Evolutionary conservation across 2,329 filamentous ascomycete genomes (phyloP).

Genomic region (Pseudocercospora crystallina): DNA sequence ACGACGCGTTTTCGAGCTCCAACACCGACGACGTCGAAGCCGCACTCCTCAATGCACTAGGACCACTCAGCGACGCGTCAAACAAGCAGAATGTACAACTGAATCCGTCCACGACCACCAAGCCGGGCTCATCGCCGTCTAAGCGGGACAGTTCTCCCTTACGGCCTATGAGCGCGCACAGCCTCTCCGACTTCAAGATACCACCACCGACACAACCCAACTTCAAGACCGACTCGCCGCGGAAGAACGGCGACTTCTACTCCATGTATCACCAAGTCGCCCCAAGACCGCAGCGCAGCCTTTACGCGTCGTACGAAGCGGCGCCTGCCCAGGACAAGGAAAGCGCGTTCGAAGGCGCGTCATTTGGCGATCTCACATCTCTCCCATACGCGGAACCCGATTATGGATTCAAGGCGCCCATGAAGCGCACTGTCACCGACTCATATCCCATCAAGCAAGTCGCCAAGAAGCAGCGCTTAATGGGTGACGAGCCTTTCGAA

Average conservation of each 20-base stretch:
- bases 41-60: constrained; percentile 50
- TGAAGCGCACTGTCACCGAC: constrained; percentile 68
- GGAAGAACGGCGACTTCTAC: constrained; percentile 56
- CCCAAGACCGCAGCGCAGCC: constrained; percentile 18
- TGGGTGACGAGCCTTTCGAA: constrained; percentile 48
- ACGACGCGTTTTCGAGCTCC: constrained; percentile 50
- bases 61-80: constrained; percentile 46
- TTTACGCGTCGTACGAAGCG: constrained; percentile 14
- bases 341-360: constrained; percentile 25
- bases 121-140: constrained; percentile 65
- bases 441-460: constrained; percentile 59
- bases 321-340: constrained; percentile 23
- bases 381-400: constrained; percentile 43
- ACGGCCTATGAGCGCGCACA: constrained; percentile 60
- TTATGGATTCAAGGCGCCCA: constrained; percentile 43
- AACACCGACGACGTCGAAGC: constrained; percentile 50
- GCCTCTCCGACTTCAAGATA: constrained; percentile 67
- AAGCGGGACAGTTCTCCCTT: constrained; percentile 65
- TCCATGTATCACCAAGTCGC: constrained; percentile 36
- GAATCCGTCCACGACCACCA: constrained; percentile 57
- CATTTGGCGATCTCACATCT: constrained; percentile 39
- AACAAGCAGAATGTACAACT: constrained; percentile 65
- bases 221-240: constrained; percentile 64
- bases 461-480: constrained; percentile 66
- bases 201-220: constrained; percentile 60